These are phyloP conservation scores for Cicer yamashitae DNA, from an alignment of 306 rosid species.

Conservation along the genomic window DNA sequence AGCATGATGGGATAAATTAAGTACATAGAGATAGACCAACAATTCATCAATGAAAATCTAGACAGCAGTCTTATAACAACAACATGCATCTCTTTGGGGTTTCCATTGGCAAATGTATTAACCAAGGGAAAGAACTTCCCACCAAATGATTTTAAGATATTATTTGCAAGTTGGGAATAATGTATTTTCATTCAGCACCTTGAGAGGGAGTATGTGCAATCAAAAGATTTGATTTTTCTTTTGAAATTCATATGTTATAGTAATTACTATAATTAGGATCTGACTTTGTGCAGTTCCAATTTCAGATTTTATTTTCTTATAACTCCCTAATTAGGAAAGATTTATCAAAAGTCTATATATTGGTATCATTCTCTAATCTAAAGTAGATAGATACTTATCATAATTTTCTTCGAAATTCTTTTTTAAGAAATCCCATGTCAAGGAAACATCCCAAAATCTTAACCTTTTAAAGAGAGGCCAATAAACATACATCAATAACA, in stretches of 20 bases:
- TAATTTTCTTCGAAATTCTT: background rate
- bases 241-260: background rate
- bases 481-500: slow-evolving; percentile 12
- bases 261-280: background rate
- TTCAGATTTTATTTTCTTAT: background rate
- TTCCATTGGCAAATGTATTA: background rate
- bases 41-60: background rate
- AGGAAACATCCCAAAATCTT: slow-evolving; percentile 9
- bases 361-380: slow-evolving; percentile 13
- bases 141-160: background rate
- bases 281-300: background rate
- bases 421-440: slow-evolving; percentile 14
- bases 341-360: background rate
- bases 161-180: background rate
- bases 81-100: background rate
- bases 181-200: background rate
- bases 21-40: background rate
- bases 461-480: slow-evolving; percentile 7
- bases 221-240: background rate
- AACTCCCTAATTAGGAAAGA: background rate
- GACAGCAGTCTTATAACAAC: background rate
- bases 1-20: background rate
- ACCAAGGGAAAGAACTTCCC: background rate
- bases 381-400: slow-evolving; percentile 4
- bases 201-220: background rate